A percentile compares a stretch with the other conserved stretches of the same genome.
These are phyloP conservation scores for Aleurites moluccanus DNA, from an alignment of 441 rosid species.

Conservation along the genomic window DNA sequence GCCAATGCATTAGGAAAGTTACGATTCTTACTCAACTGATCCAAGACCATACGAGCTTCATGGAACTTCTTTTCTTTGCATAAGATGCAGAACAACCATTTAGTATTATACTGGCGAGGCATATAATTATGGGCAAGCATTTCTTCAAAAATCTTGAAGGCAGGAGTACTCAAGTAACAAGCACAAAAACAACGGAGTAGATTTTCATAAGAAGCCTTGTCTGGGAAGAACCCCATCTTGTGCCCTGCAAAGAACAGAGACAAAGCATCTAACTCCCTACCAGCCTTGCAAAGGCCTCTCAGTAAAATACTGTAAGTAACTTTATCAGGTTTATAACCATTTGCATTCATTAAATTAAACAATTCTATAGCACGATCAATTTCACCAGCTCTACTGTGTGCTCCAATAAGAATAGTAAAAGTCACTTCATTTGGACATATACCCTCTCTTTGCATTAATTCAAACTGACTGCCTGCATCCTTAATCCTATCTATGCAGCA, in stretches of 20 bases:
- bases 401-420: constrained; percentile 50
- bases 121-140: constrained; percentile 40
- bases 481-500: constrained; percentile 44
- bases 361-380: constrained; percentile 48
- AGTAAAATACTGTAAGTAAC: constrained; percentile 43
- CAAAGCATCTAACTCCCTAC: constrained; percentile 50
- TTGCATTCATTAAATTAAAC: constrained; percentile 49
- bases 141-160: constrained; percentile 42
- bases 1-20: constrained; percentile 25
- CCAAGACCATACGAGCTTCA: constrained; percentile 42
- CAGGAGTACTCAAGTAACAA: constrained; percentile 28
- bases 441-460: constrained; percentile 50
- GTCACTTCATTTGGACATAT: constrained; percentile 60
- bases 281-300: constrained; percentile 48
- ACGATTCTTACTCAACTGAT: constrained; percentile 39
- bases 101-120: constrained; percentile 32
- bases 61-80: constrained; percentile 43
- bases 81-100: constrained; percentile 46
- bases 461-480: constrained; percentile 43
- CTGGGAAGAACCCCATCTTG: constrained; percentile 49
- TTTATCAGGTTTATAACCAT: constrained; percentile 40
- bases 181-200: constrained; percentile 51
- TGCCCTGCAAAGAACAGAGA: constrained; percentile 42
- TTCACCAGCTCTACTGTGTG: constrained; percentile 49
- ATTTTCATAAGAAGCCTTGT: constrained; percentile 36